Evolutionary conservation across 2,329 filamentous ascomycete genomes (phyloP).

Genomic region (Neoascochyta sp.): DNA sequence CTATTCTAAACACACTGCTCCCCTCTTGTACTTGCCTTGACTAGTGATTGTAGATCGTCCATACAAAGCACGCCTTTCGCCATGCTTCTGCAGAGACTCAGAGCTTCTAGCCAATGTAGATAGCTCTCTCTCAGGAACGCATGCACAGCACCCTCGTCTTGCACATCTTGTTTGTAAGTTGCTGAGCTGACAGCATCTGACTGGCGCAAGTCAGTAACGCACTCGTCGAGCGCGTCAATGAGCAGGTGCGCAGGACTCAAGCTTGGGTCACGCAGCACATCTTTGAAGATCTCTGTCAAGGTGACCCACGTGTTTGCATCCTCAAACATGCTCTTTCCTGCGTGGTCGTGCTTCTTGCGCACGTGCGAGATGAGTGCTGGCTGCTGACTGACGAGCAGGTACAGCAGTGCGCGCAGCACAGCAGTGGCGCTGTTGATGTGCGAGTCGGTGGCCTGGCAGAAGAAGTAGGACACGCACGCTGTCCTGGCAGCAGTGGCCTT

Average conservation of each 20-base stretch:
- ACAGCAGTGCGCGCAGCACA: conserved; percentile 46
- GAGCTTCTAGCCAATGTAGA: conserved; percentile 11
- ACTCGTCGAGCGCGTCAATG: conserved; percentile 16
- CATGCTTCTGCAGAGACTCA: conserved; percentile 14
- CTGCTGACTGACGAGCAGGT: conserved; percentile 34
- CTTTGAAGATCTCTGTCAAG: conserved; percentile 33
- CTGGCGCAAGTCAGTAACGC: conserved; percentile 1
- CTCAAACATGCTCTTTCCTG: conserved; percentile 4
- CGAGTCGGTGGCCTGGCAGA: conserved; percentile 43
- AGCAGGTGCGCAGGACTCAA: conserved; percentile 5
- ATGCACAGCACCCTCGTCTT: conserved; percentile 1
- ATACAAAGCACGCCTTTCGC: conserved; percentile 11
- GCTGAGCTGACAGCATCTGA: conserved; percentile 1
- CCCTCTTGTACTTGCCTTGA: conserved; percentile 5
- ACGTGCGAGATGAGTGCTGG: conserved; percentile 6
- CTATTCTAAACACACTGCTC: conserved; percentile 5
- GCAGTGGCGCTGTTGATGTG: conserved; percentile 38
- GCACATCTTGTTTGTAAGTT: neutral
- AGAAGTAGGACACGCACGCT: conserved; percentile 10
- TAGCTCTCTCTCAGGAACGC: conserved; percentile 2
- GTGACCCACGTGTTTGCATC: conserved; percentile 10
- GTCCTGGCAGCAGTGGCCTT: conserved; percentile 9
- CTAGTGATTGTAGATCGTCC: conserved; percentile 5
- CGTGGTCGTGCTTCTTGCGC: conserved; percentile 4
- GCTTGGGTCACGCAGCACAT: conserved; percentile 40